Percentiles rank a stretch among this genome's conserved stretches.
phyloP scores from a whole-genome alignment of 352 stramenopile species.

The Aphanomyces astaci region DNA sequence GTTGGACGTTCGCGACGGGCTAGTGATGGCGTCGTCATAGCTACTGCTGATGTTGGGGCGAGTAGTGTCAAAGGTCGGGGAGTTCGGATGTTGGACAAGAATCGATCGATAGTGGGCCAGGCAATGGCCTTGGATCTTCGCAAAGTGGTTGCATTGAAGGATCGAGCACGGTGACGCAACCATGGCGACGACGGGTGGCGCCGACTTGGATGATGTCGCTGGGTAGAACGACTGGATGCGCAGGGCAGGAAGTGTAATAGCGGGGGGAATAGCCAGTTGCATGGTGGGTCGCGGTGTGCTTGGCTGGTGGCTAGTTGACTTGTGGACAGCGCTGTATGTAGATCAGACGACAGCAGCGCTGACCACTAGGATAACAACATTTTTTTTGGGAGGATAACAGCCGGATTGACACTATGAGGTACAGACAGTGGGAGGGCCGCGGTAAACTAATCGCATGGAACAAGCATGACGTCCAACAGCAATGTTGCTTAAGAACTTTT shows the following conservation, averaged over 20 bases:
- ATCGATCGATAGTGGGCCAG: neutral
- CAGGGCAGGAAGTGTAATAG: neutral
- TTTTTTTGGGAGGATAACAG: too few relatives aligned
- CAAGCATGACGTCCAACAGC: too few relatives aligned
- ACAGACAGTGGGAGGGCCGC: too few relatives aligned
- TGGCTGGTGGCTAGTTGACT: neutral
- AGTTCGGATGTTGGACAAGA: neutral
- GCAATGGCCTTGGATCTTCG: neutral
- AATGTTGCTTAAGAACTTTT: too few relatives aligned
- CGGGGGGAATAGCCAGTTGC: too few relatives aligned
- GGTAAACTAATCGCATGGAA: too few relatives aligned
- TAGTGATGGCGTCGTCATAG: neutral
- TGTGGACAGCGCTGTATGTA: too few relatives aligned
- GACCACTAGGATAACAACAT: too few relatives aligned
- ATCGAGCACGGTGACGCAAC: neutral
- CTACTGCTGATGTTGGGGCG: neutral
- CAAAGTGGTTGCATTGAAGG: neutral
- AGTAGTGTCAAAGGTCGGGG: neutral
- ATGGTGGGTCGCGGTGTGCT: neutral
- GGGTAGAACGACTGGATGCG: neutral
- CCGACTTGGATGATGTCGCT: neutral
- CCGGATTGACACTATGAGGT: too few relatives aligned
- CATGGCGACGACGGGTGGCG: neutral
- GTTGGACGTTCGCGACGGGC: neutral
- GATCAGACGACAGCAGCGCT: too few relatives aligned